Evolutionary conservation across 1,284 basidiomycete genomes (phyloP), one percentile per base, ranked within the genome.

Genomic region (Sphaerobolus stellatus): DNA sequence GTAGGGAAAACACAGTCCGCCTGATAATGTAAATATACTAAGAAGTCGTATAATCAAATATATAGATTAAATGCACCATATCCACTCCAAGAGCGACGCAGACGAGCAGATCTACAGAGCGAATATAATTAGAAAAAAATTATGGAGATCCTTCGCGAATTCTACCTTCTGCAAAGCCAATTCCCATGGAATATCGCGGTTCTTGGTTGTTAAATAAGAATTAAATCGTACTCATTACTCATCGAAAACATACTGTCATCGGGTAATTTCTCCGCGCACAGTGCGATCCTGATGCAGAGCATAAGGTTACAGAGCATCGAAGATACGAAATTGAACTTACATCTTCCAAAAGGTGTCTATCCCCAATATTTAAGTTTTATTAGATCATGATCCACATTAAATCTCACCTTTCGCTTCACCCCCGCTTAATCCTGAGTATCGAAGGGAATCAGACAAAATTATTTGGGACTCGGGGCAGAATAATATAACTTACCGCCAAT

Each of bases 1-100:
- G 91, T 94, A 25, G 92, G 91, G 63, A 92, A 94, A 9, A 94
- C 92, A 59, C 91, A 94, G 64, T 94, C 91, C 1, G 90, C 89
- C 88, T 91, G 58, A 18, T 45, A 11, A 59, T 40, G 50, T 29
- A 27, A 44, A 22, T 48, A 33, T 27, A 27, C 41, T n/a, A 30
- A 29, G 18, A 49, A 33, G 29, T 20, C 48, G 40, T 28, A 44
- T 44, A 27, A 54, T 25, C 34, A 54, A 34, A 22, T 4, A 34
- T 29, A 29, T 24, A 20, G 22, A 29, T 6, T 43, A 30, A 24
- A 56, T 72, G 22, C 59, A 89, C 90, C 90, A 94, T 93, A 63
- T 94, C 91, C 20, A 94, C 79, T 5, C 91, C 91, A n/a, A 94
- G 74, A 7, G 91, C 91, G 24, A 92, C 86, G 63, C 91, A 92